phyloP scores from a whole-genome alignment of 495 filamentous ascomycete genomes.

The Trypethelium eluteriae region DNA sequence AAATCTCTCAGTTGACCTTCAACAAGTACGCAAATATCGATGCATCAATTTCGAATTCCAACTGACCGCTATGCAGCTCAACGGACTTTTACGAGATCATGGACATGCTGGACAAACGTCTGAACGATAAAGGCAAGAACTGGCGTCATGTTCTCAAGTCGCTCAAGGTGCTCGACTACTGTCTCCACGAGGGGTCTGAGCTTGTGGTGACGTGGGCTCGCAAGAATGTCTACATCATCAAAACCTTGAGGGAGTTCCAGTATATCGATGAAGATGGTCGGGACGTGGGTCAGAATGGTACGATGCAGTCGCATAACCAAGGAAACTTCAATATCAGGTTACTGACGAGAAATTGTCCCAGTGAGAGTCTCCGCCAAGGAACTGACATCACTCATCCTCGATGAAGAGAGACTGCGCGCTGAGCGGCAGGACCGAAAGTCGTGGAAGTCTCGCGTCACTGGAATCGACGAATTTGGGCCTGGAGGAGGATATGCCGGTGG shows the following conservation, averaged over 20 bases:
- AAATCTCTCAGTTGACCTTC: constrained; percentile 95
- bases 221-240: constrained; percentile 97
- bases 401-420: constrained; percentile 86
- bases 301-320: background rate
- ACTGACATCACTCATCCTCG: constrained; percentile 84
- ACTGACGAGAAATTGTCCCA: constrained; percentile 32
- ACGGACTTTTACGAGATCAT: constrained; percentile 99
- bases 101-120: constrained; percentile 98
- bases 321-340: background rate
- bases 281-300: constrained; percentile 95
- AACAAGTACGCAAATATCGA: constrained; percentile 61
- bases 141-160: constrained; percentile 99
- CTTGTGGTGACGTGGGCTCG: constrained; percentile 95
- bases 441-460: constrained; percentile 94
- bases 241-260: constrained; percentile 92
- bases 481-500: constrained; percentile 7
- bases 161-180: constrained; percentile 96
- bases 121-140: constrained; percentile 99
- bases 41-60: background rate
- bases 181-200: constrained; percentile 94
- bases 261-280: constrained; percentile 90
- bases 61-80: constrained; percentile 49
- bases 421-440: constrained; percentile 87
- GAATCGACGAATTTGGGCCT: constrained; percentile 71
- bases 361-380: constrained; percentile 95